These are phyloP conservation scores for Xerocomus brunneocitrinus DNA, from an alignment of 768 basidiomycete species.

Conservation along the genomic window DNA sequence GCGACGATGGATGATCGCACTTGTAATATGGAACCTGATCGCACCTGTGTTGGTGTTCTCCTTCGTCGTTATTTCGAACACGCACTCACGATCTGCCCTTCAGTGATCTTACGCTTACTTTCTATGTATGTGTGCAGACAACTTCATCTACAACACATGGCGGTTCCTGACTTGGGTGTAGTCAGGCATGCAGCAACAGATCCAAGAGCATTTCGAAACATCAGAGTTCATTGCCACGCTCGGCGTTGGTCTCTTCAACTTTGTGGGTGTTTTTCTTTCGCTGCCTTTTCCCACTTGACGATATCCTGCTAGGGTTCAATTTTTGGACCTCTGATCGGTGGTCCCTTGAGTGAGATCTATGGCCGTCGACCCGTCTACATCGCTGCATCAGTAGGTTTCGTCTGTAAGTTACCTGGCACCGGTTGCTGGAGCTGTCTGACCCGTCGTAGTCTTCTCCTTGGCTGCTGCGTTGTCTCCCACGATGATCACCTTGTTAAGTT, in stretches of 20 bases:
- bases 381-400: conserved; percentile 17
- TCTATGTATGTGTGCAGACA: conserved; percentile 13
- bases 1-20: conserved; percentile 24
- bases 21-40: conserved; percentile 27
- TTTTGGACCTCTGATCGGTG: conserved; percentile 21
- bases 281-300: background rate
- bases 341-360: conserved; percentile 21
- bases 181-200: conserved; percentile 21
- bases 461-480: conserved; percentile 17
- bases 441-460: conserved; percentile 17
- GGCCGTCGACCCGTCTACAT: conserved; percentile 22
- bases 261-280: conserved; percentile 5
- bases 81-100: conserved; percentile 3
- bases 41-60: conserved; percentile 23
- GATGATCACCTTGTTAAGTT: conserved; percentile 13
- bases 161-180: conserved; percentile 3
- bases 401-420: conserved; percentile 3
- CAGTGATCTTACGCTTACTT: conserved; percentile 17
- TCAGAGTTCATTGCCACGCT: conserved; percentile 14
- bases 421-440: background rate
- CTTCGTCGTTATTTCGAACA: background rate
- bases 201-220: conserved; percentile 20
- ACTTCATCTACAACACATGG: background rate
- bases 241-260: conserved; percentile 21
- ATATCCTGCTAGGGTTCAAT: conserved; percentile 11